Evolutionary conservation across 441 rosid genomes (phyloP).

Genomic region (Gossypium armourianum): DNA sequence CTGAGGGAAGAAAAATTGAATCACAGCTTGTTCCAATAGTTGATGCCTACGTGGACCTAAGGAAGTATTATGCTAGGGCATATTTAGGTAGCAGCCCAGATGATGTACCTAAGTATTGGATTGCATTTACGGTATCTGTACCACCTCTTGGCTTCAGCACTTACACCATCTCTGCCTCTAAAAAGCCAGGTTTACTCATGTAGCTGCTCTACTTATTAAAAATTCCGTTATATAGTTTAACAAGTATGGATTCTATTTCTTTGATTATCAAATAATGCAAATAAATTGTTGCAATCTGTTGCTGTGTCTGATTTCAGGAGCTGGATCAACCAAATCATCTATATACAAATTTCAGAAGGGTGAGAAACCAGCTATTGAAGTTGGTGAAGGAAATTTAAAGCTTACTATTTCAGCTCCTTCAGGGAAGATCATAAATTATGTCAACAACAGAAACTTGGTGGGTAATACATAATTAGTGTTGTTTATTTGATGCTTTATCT

Average conservation of each 20-base stretch:
- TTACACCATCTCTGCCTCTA: conserved; percentile 55
- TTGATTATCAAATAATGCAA: conserved; percentile 12
- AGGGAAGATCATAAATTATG: conserved; percentile 38
- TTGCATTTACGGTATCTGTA: conserved; percentile 65
- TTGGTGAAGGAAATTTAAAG: conserved; percentile 73
- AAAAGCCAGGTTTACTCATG: conserved; percentile 44
- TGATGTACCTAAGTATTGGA: conserved; percentile 67
- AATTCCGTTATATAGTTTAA: conserved; percentile 6
- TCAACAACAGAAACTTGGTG: conserved; percentile 56
- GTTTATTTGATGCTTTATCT: conserved; percentile 11
- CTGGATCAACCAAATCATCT: conserved; percentile 37
- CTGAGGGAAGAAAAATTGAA: conserved; percentile 69
- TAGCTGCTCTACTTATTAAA: conserved; percentile 9
- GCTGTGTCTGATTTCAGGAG: conserved; percentile 33
- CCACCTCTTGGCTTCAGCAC: conserved; percentile 94
- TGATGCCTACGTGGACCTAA: conserved; percentile 41
- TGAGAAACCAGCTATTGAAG: conserved; percentile 36
- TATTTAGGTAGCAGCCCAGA: conserved; percentile 60
- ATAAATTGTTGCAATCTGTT: background rate
- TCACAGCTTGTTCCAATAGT: conserved; percentile 71
- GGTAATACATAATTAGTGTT: conserved; percentile 14
- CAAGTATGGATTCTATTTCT: conserved; percentile 5
- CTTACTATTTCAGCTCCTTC: conserved; percentile 43
- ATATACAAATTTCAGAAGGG: conserved; percentile 31
- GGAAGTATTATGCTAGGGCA: conserved; percentile 67